Base-by-base conservation (phyloP, 768 basidiomycete species). In the Asterophora lycoperdoides region DNA sequence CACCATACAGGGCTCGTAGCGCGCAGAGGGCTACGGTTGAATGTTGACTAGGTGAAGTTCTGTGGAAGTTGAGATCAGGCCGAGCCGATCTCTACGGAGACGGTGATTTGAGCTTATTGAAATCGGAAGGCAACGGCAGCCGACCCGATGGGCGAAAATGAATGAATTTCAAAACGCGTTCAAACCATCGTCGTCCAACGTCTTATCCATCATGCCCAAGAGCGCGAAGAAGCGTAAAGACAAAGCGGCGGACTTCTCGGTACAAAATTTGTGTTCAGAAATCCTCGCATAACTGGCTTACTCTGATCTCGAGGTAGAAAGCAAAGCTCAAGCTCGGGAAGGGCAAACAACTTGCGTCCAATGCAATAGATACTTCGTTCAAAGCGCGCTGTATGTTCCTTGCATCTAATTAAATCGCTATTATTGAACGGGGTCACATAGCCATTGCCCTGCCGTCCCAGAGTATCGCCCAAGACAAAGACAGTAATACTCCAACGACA, bases 281-380 rank as follows among this genome's bases (percentile, higher is more conserved):
- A 33, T 46, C 18, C 10, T 35, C 13, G 30, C 15, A 41, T 37
- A 38, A 15, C 13, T 23, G 15, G 17, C 46, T 42, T 23, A 50
- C 44, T 42, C 32, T 33, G 38, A 2, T 51, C 15, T 42, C 13
- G 33, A 41, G 45, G 32, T 65, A 97, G 92, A 97, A 93, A 91
- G 83, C 91, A 19, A 97, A 89, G 66, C 76, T 96, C 32, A 99
- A 96, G 67, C 87, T 99, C 42, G 95, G 95, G 30, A 99, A 95
- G 65, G 93, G 90, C 37, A 98, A 94, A 66, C 80, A 86, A 58
- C 63, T 72, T 8, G 75, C 93, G 8, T 76, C 70, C 39, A 98
- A 98, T 76, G 89, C 81, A 5, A 80, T 97, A 56, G 91, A 98
- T 68, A 98, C 95, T 1, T 93, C 94, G 1, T 97, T 95, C 79